A percentile compares a stretch with the other conserved stretches of the same genome.
phyloP scores from a whole-genome alignment of 2,329 filamentous ascomycete genomes.

The Penicillium oxalicum region DNA sequence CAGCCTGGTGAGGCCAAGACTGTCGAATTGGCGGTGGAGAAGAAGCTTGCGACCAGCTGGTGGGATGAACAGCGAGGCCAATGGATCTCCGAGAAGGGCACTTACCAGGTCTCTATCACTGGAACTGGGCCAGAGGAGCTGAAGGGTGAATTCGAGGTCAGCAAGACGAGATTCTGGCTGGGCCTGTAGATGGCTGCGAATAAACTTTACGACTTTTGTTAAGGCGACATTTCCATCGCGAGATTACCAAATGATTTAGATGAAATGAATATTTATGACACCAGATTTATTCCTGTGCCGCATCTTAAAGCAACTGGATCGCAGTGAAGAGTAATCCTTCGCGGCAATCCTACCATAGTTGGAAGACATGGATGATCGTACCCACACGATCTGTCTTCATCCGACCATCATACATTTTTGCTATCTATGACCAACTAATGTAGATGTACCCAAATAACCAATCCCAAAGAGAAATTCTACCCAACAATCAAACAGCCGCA shows the following conservation, averaged over 20 bases:
- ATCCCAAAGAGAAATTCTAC: no score
- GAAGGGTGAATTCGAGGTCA: constrained; percentile 51
- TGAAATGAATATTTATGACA: neutral
- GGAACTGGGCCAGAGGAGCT: constrained; percentile 50
- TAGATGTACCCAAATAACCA: neutral
- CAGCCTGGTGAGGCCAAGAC: constrained; percentile 53
- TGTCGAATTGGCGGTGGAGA: constrained; percentile 51
- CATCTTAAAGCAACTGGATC: no score
- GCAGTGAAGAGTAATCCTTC: no score
- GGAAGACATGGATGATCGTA: no score
- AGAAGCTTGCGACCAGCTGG: constrained; percentile 62
- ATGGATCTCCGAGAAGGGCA: constrained; percentile 62
- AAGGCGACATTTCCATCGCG: neutral
- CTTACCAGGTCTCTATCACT: constrained; percentile 58
- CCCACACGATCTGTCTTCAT: no score
- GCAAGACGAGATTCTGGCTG: constrained; percentile 61
- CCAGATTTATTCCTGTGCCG: no score
- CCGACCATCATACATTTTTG: neutral
- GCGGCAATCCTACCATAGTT: no score
- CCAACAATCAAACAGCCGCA: neutral
- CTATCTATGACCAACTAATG: neutral
- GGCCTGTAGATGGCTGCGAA: constrained; percentile 45
- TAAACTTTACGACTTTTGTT: neutral
- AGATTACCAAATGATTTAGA: neutral
- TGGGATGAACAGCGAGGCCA: constrained; percentile 62